phyloP scores from a whole-genome alignment of 202 grass and related monocot species.

The Carex sylvatica region DNA sequence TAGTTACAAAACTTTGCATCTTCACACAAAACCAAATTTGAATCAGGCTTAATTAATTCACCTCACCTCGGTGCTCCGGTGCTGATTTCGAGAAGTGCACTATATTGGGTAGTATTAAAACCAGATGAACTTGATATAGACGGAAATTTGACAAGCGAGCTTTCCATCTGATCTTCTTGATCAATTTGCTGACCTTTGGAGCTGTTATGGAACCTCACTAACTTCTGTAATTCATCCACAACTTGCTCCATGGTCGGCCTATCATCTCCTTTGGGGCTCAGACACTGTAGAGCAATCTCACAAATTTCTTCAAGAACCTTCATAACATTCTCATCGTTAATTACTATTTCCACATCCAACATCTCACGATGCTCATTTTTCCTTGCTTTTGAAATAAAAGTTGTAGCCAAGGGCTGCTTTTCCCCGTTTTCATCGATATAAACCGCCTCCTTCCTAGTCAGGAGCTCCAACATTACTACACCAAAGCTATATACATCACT shows the following conservation, averaged over 20 bases:
- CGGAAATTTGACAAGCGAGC: not conserved
- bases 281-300: slow-evolving; percentile 19
- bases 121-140: not conserved
- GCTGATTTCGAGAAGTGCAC: not conserved
- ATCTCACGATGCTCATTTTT: slow-evolving; percentile 25
- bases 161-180: not conserved
- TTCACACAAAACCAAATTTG: too few relatives aligned
- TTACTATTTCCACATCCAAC: slow-evolving; percentile 33
- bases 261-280: not conserved
- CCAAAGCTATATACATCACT: slow-evolving; percentile 57
- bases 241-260: slow-evolving; percentile 18
- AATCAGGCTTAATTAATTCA: not conserved
- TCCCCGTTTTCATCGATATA: slow-evolving; percentile 11
- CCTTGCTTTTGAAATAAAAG: slow-evolving; percentile 20
- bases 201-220: slow-evolving; percentile 2
- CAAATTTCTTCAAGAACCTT: slow-evolving; percentile 25
- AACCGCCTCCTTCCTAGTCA: slow-evolving; percentile 41
- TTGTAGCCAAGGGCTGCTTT: slow-evolving; percentile 24
- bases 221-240: slow-evolving; percentile 22
- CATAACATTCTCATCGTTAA: slow-evolving; percentile 21
- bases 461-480: slow-evolving; percentile 39
- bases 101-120: not conserved
- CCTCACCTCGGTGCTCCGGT: not conserved
- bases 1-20: too few relatives aligned
- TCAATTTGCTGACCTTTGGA: not conserved